Evolutionary conservation across 1,139 yeast species (phyloP), one percentile per base, ranked within the genome.

Genomic region (Wickerhamomyces sp.): DNA sequence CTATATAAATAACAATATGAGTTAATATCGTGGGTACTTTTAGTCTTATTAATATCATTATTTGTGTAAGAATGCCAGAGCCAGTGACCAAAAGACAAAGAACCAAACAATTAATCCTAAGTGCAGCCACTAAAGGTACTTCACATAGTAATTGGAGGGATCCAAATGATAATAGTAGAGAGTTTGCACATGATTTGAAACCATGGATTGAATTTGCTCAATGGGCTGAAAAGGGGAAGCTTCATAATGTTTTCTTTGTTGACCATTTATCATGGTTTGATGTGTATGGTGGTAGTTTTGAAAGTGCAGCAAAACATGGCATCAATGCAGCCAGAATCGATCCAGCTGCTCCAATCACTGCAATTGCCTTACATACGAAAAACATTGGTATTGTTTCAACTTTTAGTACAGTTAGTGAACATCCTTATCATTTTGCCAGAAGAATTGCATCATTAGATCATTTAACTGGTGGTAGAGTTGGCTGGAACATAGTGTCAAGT

Each of bases 401-500:
- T 10, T 63, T 62, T 38, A 52, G 63, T 31, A 65, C 70, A 5
- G 57, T 66, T 13, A 59, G 63, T 35, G 71, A 66, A 39, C 57
- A 60, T 9, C 71, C 71, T 1, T 62, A 54, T 36, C 61, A 56
- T 38, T 61, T 65, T 36, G 61, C 66, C 2, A 58, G 70, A 44
- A 50, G 68, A 30, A 50, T 66, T 31, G 64, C 67, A 8, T 59
- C 70, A 0, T 52, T 65, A 29, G 70, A 66, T 36, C 68, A 62
- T 37, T 49, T 64, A 28, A 58, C 66, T 6, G 53, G 55, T 13
- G 71, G 70, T 3, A 48, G 70, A 46, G 51, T 66, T 28, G 71
- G 70, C 5, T 66, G 71, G 71, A 66, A 66, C 40, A 56, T 66
- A 17, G 70, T 66, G 14, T 57, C 68, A 5, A 61, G 68, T 1